Conservation (phyloP, 2,329 filamentous ascomycete genomes). For the Paracamarosporium sp. region DNA sequence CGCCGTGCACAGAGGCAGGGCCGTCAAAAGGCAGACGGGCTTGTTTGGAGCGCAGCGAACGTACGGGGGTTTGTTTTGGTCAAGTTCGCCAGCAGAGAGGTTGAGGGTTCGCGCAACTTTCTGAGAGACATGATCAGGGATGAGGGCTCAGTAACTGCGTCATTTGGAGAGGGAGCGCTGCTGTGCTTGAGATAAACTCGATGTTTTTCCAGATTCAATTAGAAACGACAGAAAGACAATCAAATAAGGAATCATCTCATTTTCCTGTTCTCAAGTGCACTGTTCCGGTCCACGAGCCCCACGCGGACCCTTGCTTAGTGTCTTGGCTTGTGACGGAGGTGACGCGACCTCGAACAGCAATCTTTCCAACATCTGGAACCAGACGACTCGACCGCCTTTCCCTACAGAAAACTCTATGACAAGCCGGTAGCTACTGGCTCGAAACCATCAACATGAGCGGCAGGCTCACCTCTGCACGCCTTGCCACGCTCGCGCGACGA, state of each 20-base stretch:
- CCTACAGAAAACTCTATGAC: constrained; percentile 20
- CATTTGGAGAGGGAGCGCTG: constrained; percentile 82
- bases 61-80: constrained; percentile 77
- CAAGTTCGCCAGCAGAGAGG: constrained; percentile 84
- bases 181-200: constrained; percentile 64
- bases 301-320: constrained; percentile 8
- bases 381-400: not conserved
- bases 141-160: constrained; percentile 72
- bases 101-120: constrained; percentile 84
- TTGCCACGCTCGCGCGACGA: constrained; percentile 71
- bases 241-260: no score
- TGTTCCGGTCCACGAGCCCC: not conserved
- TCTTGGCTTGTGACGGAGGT: constrained; percentile 7
- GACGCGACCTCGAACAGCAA: constrained; percentile 5
- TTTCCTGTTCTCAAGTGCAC: not conserved
- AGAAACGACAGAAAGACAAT: no score
- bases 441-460: constrained; percentile 63
- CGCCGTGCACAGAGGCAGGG: constrained; percentile 60
- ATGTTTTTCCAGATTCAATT: no score
- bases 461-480: constrained; percentile 77
- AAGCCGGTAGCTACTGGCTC: constrained; percentile 12
- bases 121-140: constrained; percentile 74
- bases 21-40: constrained; percentile 58
- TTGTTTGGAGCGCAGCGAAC: constrained; percentile 48
- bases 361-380: constrained; percentile 13